These are phyloP conservation scores for Sporothrix luriei DNA, from an alignment of 2,329 filamentous ascomycete species.

Conservation along the genomic window DNA sequence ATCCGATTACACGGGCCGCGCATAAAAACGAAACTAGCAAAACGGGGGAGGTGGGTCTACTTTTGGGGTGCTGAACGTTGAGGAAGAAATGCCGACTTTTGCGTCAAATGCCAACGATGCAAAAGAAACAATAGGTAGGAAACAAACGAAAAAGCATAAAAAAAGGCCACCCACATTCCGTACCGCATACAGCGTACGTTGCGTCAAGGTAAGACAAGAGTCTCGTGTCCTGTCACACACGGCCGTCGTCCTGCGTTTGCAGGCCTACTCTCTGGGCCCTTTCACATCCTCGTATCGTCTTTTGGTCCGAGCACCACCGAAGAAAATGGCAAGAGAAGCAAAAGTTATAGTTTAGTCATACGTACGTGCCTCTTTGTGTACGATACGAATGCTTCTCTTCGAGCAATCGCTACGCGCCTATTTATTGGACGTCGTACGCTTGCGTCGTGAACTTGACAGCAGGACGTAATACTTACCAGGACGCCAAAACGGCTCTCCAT, in stretches of 20 bases:
- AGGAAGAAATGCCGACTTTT: not conserved
- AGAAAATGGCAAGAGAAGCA: not conserved
- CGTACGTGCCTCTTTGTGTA: not conserved
- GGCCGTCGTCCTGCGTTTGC: not conserved
- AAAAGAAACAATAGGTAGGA: not conserved
- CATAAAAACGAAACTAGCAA: not conserved
- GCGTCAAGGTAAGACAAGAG: too few species aligned
- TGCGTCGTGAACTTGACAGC: too few species aligned
- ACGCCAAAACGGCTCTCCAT: too few species aligned
- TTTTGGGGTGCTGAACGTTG: not conserved
- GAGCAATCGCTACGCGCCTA: not conserved
- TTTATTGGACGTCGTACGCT: not conserved
- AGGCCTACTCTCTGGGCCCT: not conserved
- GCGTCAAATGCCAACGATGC: not conserved
- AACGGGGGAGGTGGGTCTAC: not conserved
- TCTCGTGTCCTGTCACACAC: not conserved
- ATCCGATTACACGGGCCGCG: not conserved
- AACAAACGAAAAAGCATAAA: not conserved
- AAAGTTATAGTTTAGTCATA: constrained; percentile 26
- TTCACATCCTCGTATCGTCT: not conserved
- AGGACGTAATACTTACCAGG: too few species aligned
- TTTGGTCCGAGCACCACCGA: too few species aligned
- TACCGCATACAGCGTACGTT: not conserved
- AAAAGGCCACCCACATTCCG: not conserved
- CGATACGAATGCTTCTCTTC: not conserved